phyloP scores from a whole-genome alignment of 129 eudicot species.

The Arctium minus region DNA sequence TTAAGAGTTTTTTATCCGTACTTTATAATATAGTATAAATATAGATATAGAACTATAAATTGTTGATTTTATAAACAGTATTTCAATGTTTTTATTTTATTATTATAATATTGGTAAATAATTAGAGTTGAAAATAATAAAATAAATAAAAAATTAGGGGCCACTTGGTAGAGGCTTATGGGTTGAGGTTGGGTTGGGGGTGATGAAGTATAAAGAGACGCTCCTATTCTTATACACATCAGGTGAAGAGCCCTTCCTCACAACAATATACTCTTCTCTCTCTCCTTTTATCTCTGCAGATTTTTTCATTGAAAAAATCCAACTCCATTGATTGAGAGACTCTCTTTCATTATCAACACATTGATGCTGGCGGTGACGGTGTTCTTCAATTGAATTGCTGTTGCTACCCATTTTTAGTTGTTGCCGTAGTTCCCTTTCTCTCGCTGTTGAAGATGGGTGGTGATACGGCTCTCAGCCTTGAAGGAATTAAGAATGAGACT shows the following conservation, averaged over 20 bases:
- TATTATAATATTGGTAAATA: neutral
- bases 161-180: constrained; percentile 14
- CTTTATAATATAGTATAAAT: no score
- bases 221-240: constrained; percentile 21
- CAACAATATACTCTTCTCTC: neutral
- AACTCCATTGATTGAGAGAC: constrained; percentile 18
- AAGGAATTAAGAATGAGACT: constrained; percentile 63
- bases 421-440: neutral
- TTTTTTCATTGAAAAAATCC: neutral
- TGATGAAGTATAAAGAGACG: constrained; percentile 23
- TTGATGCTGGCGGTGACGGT: neutral
- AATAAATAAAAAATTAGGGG: neutral
- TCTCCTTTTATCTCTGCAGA: neutral
- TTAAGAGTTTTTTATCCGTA: no score
- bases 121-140: constrained; percentile 4
- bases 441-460: constrained; percentile 37
- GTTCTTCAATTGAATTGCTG: neutral
- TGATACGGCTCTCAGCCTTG: constrained; percentile 43
- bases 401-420: neutral
- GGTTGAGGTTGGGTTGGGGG: neutral
- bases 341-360: neutral
- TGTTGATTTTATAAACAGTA: neutral
- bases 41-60: no score
- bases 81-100: neutral
- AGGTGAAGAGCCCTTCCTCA: constrained; percentile 28